Conservation (phyloP, 2,329 filamentous ascomycete genomes). For the Cladosporium sp. region DNA sequence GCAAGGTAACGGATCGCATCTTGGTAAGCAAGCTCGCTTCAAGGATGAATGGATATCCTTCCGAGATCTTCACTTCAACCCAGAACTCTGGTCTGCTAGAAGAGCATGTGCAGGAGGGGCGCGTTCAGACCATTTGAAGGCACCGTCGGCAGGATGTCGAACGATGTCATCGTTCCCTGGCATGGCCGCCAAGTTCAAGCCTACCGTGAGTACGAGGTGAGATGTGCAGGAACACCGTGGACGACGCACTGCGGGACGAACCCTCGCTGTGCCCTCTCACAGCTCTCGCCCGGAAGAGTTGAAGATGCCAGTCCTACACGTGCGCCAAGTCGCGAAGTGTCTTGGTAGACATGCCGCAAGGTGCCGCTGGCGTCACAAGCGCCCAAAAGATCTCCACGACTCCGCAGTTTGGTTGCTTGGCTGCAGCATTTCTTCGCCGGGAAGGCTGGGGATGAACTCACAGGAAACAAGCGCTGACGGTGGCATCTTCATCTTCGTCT, state of each 20-base stretch:
- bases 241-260: background rate
- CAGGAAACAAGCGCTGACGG: background rate
- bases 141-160: background rate
- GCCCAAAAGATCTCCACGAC: conserved; percentile 2
- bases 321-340: conserved; percentile 17
- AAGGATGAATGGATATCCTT: background rate
- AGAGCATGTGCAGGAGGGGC: background rate
- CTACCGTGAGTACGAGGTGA: background rate
- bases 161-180: conserved; percentile 5
- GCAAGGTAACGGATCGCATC: conserved; percentile 12
- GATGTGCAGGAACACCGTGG: conserved; percentile 1
- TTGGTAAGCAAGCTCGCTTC: background rate
- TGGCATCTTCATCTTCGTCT: background rate
- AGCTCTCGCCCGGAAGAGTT: background rate
- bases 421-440: conserved; percentile 5
- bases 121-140: conserved; percentile 1
- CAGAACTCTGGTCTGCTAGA: background rate
- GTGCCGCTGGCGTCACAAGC: conserved; percentile 17
- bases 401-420: conserved; percentile 6
- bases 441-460: background rate
- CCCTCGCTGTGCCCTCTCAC: background rate
- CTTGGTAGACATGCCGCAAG: conserved; percentile 2
- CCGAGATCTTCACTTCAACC: background rate
- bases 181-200: conserved; percentile 11
- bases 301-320: conserved; percentile 6